A percentile compares a stretch with the other conserved stretches of the same genome.
Conservation (phyloP, 2,329 filamentous ascomycete genomes). For the Knoxdaviesia proteae region DNA sequence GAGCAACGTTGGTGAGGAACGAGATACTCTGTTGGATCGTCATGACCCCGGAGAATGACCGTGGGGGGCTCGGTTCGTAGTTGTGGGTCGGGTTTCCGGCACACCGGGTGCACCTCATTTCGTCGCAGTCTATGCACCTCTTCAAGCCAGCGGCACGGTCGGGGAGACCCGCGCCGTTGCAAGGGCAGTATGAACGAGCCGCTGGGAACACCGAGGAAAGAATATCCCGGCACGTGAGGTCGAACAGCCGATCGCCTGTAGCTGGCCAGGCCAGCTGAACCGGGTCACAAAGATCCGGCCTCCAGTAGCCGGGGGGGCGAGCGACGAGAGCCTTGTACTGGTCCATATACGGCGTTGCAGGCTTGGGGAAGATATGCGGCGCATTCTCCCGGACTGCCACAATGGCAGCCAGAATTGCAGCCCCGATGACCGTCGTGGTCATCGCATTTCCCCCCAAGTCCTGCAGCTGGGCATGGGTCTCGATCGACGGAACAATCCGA, state of each 20-base stretch:
- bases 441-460: slow-evolving; percentile 66
- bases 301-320: no score
- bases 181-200: slow-evolving; percentile 15
- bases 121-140: slow-evolving; percentile 13
- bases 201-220: background rate
- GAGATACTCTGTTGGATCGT: no score
- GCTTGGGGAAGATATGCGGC: background rate
- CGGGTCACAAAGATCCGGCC: no score
- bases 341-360: background rate
- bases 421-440: slow-evolving; percentile 51
- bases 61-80: no score
- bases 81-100: slow-evolving; percentile 17
- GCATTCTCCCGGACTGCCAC: slow-evolving; percentile 11
- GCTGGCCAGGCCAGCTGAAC: no score
- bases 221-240: background rate
- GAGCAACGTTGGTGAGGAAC: no score
- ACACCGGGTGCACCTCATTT: slow-evolving; percentile 17
- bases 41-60: no score
- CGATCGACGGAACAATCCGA: slow-evolving; percentile 39
- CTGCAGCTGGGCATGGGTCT: slow-evolving; percentile 39
- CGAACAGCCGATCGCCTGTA: background rate
- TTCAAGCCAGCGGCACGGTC: slow-evolving; percentile 8
- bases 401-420: slow-evolving; percentile 37
- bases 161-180: slow-evolving; percentile 12
- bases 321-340: background rate